phyloP scores from a whole-genome alignment of 2,329 filamentous ascomycete genomes.

The Teratosphaeria gauchensis region DNA sequence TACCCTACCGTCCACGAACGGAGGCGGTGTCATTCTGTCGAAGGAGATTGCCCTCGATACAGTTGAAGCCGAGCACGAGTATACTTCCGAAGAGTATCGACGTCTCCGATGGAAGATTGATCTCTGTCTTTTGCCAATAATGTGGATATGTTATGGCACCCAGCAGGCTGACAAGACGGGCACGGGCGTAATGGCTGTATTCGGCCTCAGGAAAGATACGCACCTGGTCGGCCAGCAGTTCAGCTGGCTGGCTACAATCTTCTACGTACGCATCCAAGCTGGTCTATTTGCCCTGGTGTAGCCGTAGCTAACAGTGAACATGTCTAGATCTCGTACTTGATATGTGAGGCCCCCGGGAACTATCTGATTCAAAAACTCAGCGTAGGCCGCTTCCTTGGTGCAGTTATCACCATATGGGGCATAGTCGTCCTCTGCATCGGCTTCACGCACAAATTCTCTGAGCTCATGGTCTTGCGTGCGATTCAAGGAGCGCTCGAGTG shows the following conservation, averaged over 20 bases:
- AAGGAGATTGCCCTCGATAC: not conserved
- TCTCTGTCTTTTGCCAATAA: conserved; percentile 34
- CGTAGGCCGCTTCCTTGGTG: conserved; percentile 5
- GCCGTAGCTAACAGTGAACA: not conserved
- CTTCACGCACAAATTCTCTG: conserved; percentile 6
- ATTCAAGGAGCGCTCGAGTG: conserved; percentile 7
- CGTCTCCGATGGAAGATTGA: conserved; percentile 27
- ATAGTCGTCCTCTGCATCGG: conserved; percentile 9
- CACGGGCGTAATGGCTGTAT: conserved; percentile 5
- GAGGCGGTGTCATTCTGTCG: not conserved
- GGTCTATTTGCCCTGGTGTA: no score
- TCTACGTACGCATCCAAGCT: not conserved
- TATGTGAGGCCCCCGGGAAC: conserved; percentile 6
- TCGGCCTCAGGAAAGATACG: conserved; percentile 4
- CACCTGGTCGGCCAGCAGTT: conserved; percentile 7
- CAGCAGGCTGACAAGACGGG: conserved; percentile 33
- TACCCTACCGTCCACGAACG: not conserved
- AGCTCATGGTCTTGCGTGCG: conserved; percentile 6
- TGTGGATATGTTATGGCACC: conserved; percentile 40
- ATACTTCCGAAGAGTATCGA: not conserved
- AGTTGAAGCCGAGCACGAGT: not conserved
- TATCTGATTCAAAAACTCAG: conserved; percentile 8
- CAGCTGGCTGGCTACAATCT: conserved; percentile 6
- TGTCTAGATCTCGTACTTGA: conserved; percentile 3
- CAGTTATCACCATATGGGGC: conserved; percentile 5